Percentiles rank a stretch among this genome's conserved stretches.
Evolutionary conservation across 1,139 yeast species (phyloP).

Genomic region (Protomyces pachydermus): DNA sequence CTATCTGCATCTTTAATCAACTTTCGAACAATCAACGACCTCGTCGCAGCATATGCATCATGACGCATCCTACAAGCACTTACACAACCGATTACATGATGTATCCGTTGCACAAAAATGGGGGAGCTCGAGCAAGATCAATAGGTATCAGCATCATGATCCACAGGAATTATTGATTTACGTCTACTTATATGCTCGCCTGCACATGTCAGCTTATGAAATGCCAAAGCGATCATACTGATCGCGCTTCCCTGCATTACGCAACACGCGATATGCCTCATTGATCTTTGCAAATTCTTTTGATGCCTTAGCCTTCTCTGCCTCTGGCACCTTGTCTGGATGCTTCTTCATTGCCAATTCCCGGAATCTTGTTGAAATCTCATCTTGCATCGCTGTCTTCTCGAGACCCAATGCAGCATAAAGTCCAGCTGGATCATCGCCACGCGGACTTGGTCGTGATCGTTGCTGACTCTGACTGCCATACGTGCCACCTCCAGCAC

Average conservation of each 20-base stretch:
- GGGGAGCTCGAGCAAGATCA: no score
- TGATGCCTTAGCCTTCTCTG: slow-evolving; percentile 43
- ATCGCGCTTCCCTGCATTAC: slow-evolving; percentile 15
- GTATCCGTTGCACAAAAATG: not conserved
- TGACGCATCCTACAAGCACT: not conserved
- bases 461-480: not conserved
- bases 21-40: no score
- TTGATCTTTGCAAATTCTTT: slow-evolving; percentile 63
- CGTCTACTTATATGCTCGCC: not conserved
- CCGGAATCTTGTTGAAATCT: slow-evolving; percentile 67
- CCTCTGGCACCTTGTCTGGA: slow-evolving; percentile 64
- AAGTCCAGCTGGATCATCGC: slow-evolving; percentile 41
- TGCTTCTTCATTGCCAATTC: slow-evolving; percentile 64
- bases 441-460: slow-evolving; percentile 2
- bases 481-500: not conserved
- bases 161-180: no score
- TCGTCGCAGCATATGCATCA: no score
- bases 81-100: not conserved
- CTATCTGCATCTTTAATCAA: no score
- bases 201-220: not conserved
- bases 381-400: slow-evolving; percentile 52
- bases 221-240: slow-evolving; percentile 23
- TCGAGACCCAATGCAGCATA: slow-evolving; percentile 73
- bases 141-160: no score
- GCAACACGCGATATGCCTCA: slow-evolving; percentile 64